Conservation (phyloP, 2,329 filamentous ascomycete species). For the Alternaria sp. region DNA sequence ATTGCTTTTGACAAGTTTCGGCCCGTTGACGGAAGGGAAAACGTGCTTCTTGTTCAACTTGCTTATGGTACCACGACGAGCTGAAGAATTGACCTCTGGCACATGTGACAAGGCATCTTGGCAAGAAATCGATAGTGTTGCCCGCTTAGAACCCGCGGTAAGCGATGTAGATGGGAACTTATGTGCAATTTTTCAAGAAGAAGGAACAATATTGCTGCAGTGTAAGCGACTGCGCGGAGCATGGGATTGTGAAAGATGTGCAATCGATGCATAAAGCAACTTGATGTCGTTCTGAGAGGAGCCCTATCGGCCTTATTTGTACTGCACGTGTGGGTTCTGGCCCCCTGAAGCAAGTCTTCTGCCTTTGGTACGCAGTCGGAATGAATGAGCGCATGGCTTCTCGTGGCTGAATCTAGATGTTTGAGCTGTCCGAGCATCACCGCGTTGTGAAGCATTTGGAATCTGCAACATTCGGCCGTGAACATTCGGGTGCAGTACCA, state of each 20-base stretch:
- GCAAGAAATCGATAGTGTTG: not conserved
- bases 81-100: not conserved
- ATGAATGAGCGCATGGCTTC: not conserved
- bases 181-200: not conserved
- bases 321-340: not conserved
- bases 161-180: not conserved
- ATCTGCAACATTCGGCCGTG: not conserved
- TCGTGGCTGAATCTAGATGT: conserved; percentile 1
- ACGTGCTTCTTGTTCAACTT: not conserved
- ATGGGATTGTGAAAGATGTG: not conserved
- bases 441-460: not conserved
- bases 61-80: not conserved
- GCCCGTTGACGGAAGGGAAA: not conserved
- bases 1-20: not conserved
- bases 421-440: not conserved
- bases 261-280: not conserved
- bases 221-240: not conserved
- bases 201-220: not conserved
- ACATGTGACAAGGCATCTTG: not conserved
- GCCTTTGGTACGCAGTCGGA: not conserved
- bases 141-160: not conserved
- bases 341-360: not conserved
- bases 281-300: too few species aligned
- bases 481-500: not conserved
- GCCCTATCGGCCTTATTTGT: not conserved